Evolutionary conservation across 257 asterid species (phyloP).

Genomic region (Avicennia marina): DNA sequence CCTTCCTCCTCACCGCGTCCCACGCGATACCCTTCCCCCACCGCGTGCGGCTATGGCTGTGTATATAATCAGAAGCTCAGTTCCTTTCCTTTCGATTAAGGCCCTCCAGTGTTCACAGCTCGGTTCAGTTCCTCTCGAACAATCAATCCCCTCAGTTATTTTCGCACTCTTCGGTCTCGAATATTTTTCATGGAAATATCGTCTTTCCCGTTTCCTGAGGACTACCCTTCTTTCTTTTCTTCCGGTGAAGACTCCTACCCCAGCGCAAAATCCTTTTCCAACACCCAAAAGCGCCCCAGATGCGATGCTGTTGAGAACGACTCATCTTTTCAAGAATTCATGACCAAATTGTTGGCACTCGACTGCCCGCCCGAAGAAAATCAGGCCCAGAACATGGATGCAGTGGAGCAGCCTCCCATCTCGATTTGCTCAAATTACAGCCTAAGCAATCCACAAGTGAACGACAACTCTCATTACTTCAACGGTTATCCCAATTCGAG

Average conservation of each 20-base stretch:
- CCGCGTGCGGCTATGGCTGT: background rate
- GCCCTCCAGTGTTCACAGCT: slow-evolving; percentile 29
- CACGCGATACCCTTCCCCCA: slow-evolving; percentile 37
- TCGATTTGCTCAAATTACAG: too few relatives aligned
- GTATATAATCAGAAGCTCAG: background rate
- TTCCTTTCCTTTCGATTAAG: slow-evolving; percentile 15
- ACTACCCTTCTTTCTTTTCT: slow-evolving; percentile 25
- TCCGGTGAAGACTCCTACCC: slow-evolving; percentile 20
- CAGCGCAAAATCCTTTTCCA: slow-evolving; percentile 13
- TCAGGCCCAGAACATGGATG: too few relatives aligned
- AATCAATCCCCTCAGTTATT: background rate
- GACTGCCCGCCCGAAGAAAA: too few relatives aligned
- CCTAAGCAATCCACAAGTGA: too few relatives aligned
- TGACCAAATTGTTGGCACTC: too few relatives aligned
- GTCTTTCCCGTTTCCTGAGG: slow-evolving; percentile 40
- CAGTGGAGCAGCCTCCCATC: too few relatives aligned
- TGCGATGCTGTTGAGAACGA: slow-evolving; percentile 4
- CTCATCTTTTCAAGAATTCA: too few relatives aligned
- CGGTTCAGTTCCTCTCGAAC: slow-evolving; percentile 10
- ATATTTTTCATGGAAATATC: slow-evolving; percentile 46
- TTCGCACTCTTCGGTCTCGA: too few relatives aligned
- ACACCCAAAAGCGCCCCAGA: slow-evolving; percentile 9
- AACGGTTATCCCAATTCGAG: background rate
- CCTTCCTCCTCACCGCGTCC: slow-evolving; percentile 29
- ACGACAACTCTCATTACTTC: background rate